A percentile compares a stretch with the other conserved stretches of the same genome.
phyloP scores from a whole-genome alignment of 345 rosid genomes.

The Eucalyptus marginata region DNA sequence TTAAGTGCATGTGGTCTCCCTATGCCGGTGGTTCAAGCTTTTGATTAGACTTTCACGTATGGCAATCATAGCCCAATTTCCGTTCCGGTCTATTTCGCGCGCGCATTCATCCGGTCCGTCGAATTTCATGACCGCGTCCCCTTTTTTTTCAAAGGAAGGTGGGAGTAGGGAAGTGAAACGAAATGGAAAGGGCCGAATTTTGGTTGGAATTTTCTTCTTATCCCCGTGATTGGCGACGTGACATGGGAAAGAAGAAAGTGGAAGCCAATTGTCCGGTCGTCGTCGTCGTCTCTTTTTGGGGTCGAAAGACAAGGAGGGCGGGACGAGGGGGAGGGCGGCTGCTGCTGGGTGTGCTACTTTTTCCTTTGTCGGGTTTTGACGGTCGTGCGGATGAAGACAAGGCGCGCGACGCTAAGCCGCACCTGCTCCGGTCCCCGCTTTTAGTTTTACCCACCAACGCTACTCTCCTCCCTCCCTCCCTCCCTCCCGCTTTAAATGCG shows the following conservation, averaged over 20 bases:
- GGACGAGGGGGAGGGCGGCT: neutral
- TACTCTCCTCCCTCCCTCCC: neutral
- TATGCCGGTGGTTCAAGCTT: fast-evolving
- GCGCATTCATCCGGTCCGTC: neutral
- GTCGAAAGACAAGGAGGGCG: neutral
- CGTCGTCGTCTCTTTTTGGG: neutral
- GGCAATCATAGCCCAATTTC: neutral
- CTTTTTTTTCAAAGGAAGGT: neutral
- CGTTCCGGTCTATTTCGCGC: neutral
- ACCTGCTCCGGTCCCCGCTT: neutral
- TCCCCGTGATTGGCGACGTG: neutral
- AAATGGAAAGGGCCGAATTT: neutral
- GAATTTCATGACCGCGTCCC: neutral
- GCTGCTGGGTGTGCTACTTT: neutral
- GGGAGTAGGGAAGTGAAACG: neutral
- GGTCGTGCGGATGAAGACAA: neutral
- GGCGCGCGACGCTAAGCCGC: neutral
- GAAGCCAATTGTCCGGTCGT: neutral
- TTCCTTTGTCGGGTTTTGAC: neutral
- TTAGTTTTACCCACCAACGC: neutral
- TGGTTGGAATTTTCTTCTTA: neutral
- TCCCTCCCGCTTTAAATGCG: neutral
- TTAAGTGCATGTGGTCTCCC: too few species aligned
- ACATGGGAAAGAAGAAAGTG: neutral
- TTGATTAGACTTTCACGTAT: neutral